Evolutionary conservation across 108 stramenopile genomes (phyloP).

Genomic region (Cyclotella distinguenda): DNA sequence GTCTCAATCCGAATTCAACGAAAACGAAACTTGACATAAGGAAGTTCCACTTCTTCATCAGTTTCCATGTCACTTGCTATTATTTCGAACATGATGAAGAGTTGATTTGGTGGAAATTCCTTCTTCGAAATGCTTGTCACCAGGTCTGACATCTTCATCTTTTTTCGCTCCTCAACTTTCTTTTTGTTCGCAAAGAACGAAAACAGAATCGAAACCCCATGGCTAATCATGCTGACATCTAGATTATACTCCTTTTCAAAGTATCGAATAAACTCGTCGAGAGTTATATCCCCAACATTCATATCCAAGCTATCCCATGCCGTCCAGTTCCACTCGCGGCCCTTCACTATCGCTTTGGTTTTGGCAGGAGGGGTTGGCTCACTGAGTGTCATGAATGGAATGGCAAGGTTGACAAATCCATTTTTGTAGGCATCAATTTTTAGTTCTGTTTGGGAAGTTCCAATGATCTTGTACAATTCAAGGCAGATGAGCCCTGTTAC

Average conservation of each 20-base stretch:
- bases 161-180: slow-evolving; percentile 93
- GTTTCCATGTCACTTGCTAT: slow-evolving; percentile 91
- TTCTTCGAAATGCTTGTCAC: slow-evolving; percentile 89
- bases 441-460: slow-evolving; percentile 83
- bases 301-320: slow-evolving; percentile 96
- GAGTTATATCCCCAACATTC: slow-evolving; percentile 82
- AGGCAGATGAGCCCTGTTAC: slow-evolving; percentile 96
- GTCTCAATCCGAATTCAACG: too few species aligned
- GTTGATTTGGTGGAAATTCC: slow-evolving; percentile 83
- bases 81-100: slow-evolving; percentile 89
- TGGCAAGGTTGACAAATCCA: slow-evolving; percentile 92
- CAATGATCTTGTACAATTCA: slow-evolving; percentile 96
- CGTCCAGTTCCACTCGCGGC: slow-evolving; percentile 95
- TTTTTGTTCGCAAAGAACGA: slow-evolving; percentile 97
- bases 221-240: slow-evolving; percentile 95
- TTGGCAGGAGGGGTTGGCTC: slow-evolving; percentile 91
- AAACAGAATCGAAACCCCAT: slow-evolving; percentile 95
- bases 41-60: slow-evolving; percentile 94
- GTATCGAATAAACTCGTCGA: slow-evolving; percentile 88
- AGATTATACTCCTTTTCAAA: slow-evolving; percentile 94
- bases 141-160: slow-evolving; percentile 91
- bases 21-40: slow-evolving; percentile 87
- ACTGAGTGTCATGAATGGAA: slow-evolving; percentile 95
- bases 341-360: slow-evolving; percentile 81
- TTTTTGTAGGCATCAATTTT: slow-evolving; percentile 94